These are phyloP conservation scores for Neonectria punicea DNA, from an alignment of 2,329 filamentous ascomycete species.

Conservation along the genomic window DNA sequence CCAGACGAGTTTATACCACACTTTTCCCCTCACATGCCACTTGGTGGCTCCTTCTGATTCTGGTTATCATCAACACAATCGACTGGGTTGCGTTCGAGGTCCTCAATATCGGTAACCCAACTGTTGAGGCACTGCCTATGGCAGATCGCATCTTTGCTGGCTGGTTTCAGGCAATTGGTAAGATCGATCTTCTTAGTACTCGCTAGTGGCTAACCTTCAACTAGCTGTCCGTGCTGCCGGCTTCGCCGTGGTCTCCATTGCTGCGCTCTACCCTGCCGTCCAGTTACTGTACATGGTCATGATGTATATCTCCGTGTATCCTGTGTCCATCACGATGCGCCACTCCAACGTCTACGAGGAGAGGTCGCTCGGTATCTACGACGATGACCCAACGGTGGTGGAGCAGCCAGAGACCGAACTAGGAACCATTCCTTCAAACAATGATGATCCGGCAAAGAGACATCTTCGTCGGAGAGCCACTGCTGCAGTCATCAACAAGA, in stretches of 20 bases:
- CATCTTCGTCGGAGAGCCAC: slow-evolving; percentile 37
- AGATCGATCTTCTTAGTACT: slow-evolving; percentile 22
- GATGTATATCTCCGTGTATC: slow-evolving; percentile 75
- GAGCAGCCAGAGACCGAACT: slow-evolving; percentile 40
- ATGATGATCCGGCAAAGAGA: slow-evolving; percentile 41
- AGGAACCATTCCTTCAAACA: slow-evolving; percentile 36
- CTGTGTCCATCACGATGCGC: slow-evolving; percentile 71
- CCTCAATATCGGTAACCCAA: slow-evolving; percentile 70
- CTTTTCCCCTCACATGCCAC: slow-evolving; percentile 72
- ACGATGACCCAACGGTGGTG: slow-evolving; percentile 43
- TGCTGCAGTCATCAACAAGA: slow-evolving; percentile 46
- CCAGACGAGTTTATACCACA: slow-evolving; percentile 69
- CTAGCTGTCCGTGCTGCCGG: slow-evolving; percentile 71
- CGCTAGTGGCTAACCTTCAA: slow-evolving; percentile 18
- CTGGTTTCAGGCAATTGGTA: slow-evolving; percentile 70
- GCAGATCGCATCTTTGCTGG: slow-evolving; percentile 70
- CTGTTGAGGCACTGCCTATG: slow-evolving; percentile 61
- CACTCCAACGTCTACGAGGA: slow-evolving; percentile 80
- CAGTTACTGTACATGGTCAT: slow-evolving; percentile 71
- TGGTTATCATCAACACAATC: slow-evolving; percentile 68
- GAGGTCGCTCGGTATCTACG: slow-evolving; percentile 70
- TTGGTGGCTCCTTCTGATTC: slow-evolving; percentile 72
- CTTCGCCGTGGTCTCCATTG: slow-evolving; percentile 72
- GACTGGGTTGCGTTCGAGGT: slow-evolving; percentile 75
- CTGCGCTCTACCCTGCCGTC: slow-evolving; percentile 65